Evolutionary conservation across 1,284 basidiomycete species (phyloP).

Genomic region (Cryptococcus sp.): DNA sequence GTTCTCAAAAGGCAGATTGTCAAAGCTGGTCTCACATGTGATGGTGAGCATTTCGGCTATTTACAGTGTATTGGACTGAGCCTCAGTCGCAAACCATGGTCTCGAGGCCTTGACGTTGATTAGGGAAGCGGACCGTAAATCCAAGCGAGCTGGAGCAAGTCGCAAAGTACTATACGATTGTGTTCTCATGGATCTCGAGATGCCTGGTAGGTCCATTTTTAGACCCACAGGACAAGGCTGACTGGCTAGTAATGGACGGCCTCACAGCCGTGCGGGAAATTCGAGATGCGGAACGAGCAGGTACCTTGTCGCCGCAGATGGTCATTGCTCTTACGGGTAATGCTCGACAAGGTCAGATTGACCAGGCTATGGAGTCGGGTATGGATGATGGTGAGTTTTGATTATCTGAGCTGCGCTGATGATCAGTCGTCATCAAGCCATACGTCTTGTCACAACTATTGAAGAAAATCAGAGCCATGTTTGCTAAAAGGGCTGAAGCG

Average conservation of each 20-base stretch:
- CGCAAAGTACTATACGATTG: slow-evolving; percentile 19
- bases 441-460: slow-evolving; percentile 30
- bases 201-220: slow-evolving; percentile 26
- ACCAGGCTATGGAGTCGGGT: slow-evolving; percentile 30
- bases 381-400: slow-evolving; percentile 40
- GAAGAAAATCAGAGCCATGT: slow-evolving; percentile 27
- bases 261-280: slow-evolving; percentile 33
- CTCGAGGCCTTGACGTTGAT: slow-evolving; percentile 42
- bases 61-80: not conserved
- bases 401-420: not conserved
- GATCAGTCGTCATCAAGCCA: slow-evolving; percentile 34
- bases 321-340: slow-evolving; percentile 42
- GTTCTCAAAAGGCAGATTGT: slow-evolving; percentile 48
- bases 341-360: slow-evolving; percentile 38
- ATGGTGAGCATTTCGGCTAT: slow-evolving; percentile 17
- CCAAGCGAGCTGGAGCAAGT: slow-evolving; percentile 8
- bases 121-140: slow-evolving; percentile 16
- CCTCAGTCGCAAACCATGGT: slow-evolving; percentile 45
- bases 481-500: not conserved
- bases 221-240: not conserved
- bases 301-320: slow-evolving; percentile 23
- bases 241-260: slow-evolving; percentile 34
- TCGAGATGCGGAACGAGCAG: slow-evolving; percentile 23
- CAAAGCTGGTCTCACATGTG: slow-evolving; percentile 41
- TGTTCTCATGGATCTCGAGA: slow-evolving; percentile 37